phyloP scores from a whole-genome alignment of 768 basidiomycete genomes.

The Wakefieldia striispora region DNA sequence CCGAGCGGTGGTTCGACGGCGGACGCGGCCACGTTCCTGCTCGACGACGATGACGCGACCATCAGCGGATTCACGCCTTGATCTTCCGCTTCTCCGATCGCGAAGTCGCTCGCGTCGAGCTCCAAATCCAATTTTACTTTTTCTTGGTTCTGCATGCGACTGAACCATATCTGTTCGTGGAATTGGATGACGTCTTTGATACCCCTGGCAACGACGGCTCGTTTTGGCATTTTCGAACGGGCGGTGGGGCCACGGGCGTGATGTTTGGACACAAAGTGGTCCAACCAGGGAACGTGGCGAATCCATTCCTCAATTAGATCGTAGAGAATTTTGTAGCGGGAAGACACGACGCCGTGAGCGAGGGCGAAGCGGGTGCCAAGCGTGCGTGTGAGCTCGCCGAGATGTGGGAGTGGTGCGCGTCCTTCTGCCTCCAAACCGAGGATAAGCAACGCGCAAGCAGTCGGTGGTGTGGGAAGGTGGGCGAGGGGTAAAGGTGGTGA shows the following conservation, averaged over 20 bases:
- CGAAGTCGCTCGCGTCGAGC: slow-evolving; percentile 28
- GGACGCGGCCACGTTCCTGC: background rate
- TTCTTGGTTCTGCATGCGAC: slow-evolving; percentile 35
- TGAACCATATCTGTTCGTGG: slow-evolving; percentile 58
- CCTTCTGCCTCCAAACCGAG: slow-evolving; percentile 69
- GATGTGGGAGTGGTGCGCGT: slow-evolving; percentile 48
- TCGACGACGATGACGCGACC: slow-evolving; percentile 13
- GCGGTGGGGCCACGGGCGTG: slow-evolving; percentile 36
- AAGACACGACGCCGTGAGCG: slow-evolving; percentile 56
- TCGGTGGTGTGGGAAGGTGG: slow-evolving; percentile 40
- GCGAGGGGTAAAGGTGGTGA: slow-evolving; percentile 41
- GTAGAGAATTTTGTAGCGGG: slow-evolving; percentile 65
- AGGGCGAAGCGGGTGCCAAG: slow-evolving; percentile 53
- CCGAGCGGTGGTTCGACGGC: slow-evolving; percentile 9
- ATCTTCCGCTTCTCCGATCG: slow-evolving; percentile 33
- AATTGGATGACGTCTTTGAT: slow-evolving; percentile 69
- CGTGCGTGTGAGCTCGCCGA: slow-evolving; percentile 54
- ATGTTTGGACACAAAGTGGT: slow-evolving; percentile 45
- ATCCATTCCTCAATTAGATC: slow-evolving; percentile 60
- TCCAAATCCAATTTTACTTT: slow-evolving; percentile 41
- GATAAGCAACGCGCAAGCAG: slow-evolving; percentile 69
- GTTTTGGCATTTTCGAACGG: slow-evolving; percentile 59
- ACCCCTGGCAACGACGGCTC: slow-evolving; percentile 63
- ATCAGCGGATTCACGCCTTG: slow-evolving; percentile 12
- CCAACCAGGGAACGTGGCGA: slow-evolving; percentile 71